Conservation (phyloP, 495 filamentous ascomycete species). For the Penicillium roqueforti region DNA sequence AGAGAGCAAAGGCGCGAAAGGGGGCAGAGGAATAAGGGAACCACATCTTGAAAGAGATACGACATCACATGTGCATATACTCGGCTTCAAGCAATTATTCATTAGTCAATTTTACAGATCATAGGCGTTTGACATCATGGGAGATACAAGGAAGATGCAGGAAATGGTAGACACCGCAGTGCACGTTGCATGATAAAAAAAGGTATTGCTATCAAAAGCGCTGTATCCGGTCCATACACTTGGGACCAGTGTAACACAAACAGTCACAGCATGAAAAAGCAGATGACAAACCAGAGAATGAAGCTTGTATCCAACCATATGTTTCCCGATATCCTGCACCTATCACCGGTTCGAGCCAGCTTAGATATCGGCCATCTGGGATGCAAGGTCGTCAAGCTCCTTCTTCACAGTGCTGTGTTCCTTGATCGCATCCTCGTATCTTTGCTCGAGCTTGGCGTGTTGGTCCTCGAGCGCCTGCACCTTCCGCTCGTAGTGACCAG, state of each 20-base stretch:
- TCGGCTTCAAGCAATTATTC: constrained; percentile 1
- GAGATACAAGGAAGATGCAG: background rate
- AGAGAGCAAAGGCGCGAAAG: constrained; percentile 44
- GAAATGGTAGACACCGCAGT: constrained; percentile 16
- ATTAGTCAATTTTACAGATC: constrained; percentile 5
- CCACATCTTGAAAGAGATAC: background rate
- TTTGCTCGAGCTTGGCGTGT: constrained; percentile 87
- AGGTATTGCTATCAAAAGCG: constrained; percentile 16
- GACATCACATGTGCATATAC: constrained; percentile 16
- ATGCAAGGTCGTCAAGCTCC: constrained; percentile 84
- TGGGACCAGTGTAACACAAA: constrained; percentile 24
- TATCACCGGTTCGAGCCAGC: constrained; percentile 14
- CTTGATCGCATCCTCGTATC: constrained; percentile 94
- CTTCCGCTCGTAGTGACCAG: constrained; percentile 98
- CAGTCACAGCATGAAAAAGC: constrained; percentile 25
- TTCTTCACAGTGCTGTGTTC: constrained; percentile 81
- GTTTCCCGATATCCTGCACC: constrained; percentile 29
- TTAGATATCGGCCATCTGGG: constrained; percentile 89
- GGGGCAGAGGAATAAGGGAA: background rate
- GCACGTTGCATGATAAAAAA: constrained; percentile 17
- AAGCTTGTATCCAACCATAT: constrained; percentile 30
- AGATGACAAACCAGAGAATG: constrained; percentile 26
- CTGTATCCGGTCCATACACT: constrained; percentile 24
- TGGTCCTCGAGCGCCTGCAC: constrained; percentile 89
- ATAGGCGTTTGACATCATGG: background rate